A percentile compares a stretch with the other conserved stretches of the same genome.
Conservation (phyloP, 1,284 basidiomycete genomes). For the Vanrija sp. region DNA sequence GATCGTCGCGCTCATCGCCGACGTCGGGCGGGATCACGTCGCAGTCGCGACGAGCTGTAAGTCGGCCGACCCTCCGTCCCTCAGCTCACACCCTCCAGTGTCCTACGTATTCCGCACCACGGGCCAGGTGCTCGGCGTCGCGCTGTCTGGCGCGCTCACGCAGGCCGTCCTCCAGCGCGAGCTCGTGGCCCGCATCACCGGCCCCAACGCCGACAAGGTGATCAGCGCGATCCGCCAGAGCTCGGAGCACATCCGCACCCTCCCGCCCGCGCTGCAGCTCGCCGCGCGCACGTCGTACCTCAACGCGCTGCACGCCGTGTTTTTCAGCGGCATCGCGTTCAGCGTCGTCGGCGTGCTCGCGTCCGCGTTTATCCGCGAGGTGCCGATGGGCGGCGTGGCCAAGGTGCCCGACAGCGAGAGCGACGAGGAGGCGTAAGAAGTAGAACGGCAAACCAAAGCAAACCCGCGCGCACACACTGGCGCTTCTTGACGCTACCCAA, state of each 20-base stretch:
- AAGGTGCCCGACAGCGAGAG: background rate
- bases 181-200: slow-evolving; percentile 67
- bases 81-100: slow-evolving; percentile 53
- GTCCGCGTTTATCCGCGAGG: slow-evolving; percentile 35
- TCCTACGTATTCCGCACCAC: slow-evolving; percentile 86
- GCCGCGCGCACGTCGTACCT: slow-evolving; percentile 80
- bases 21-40: slow-evolving; percentile 72
- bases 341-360: slow-evolving; percentile 30
- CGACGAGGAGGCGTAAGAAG: background rate
- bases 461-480: no score
- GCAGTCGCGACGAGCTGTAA: slow-evolving; percentile 79
- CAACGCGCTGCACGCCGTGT: slow-evolving; percentile 76
- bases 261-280: slow-evolving; percentile 60
- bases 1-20: slow-evolving; percentile 67
- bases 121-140: slow-evolving; percentile 85
- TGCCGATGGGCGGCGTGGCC: slow-evolving; percentile 27
- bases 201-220: slow-evolving; percentile 58
- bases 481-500: no score
- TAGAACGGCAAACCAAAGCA: no score
- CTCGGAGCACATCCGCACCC: slow-evolving; percentile 68
- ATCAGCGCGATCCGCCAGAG: slow-evolving; percentile 65
- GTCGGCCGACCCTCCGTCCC: slow-evolving; percentile 36
- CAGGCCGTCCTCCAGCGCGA: slow-evolving; percentile 69
- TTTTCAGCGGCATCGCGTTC: slow-evolving; percentile 64
- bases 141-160: slow-evolving; percentile 71